A percentile compares a stretch with the other conserved stretches of the same genome.
Conservation (phyloP, 108 stramenopile species). For the Phaeodactylum tricornutum region DNA sequence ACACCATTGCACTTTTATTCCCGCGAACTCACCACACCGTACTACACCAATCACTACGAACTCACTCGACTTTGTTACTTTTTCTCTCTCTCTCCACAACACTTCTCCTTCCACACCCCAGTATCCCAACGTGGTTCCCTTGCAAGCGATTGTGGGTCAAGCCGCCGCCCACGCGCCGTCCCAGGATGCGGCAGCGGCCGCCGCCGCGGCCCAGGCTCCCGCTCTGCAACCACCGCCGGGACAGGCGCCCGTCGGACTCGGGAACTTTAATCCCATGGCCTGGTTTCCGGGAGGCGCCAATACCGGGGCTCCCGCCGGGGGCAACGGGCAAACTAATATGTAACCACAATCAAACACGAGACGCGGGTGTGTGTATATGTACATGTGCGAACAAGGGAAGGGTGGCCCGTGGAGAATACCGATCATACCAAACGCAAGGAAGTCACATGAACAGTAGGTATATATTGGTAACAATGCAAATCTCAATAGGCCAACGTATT, state of each 20-base stretch:
- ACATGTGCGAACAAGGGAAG: too few species aligned
- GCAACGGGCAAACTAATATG: too few species aligned
- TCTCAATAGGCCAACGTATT: too few species aligned
- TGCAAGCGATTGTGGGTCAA: conserved; percentile 54
- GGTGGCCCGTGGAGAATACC: too few species aligned
- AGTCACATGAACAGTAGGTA: too few species aligned
- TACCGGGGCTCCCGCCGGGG: too few species aligned
- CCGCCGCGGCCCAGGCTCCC: conserved; percentile 1
- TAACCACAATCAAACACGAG: too few species aligned
- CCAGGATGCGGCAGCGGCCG: conserved; percentile 1
- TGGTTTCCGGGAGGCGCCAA: not conserved
- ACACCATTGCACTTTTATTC: too few species aligned
- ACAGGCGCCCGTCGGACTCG: not conserved
- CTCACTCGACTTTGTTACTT: not conserved
- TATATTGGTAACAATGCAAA: too few species aligned
- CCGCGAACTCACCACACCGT: too few species aligned
- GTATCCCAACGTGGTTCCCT: conserved; percentile 66
- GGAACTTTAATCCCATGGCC: not conserved
- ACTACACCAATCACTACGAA: not conserved
- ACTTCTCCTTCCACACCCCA: conserved; percentile 2
- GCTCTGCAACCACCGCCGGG: not conserved
- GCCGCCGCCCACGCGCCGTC: conserved; percentile 3
- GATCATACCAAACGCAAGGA: too few species aligned
- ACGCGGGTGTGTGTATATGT: too few species aligned
- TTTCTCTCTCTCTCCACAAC: not conserved